Evolutionary conservation across 2,329 filamentous ascomycete genomes (phyloP), one percentile per base, ranked within the genome.

Genomic region (Chaetomiaceae sp.): DNA sequence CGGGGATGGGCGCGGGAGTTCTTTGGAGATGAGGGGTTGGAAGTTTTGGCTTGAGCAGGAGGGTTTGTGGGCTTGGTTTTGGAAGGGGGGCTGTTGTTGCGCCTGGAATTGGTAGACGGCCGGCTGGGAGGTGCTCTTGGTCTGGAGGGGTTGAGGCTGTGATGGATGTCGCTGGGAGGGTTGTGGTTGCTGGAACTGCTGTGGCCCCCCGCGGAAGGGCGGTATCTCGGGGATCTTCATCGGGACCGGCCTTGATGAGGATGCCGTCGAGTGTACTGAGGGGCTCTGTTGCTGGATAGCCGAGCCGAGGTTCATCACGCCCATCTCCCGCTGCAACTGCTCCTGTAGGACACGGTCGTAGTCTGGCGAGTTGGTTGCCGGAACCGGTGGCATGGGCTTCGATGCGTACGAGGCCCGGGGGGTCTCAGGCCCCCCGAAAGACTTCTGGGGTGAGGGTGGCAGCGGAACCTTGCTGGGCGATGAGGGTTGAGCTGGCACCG

Each of bases 261-360:
- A 67, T 43, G 48, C 47, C 2, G 69, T 69, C 12, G 69, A 63
- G 6, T 69, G 68, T 12, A 59, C 47, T 27, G 71, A 69, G 11
- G 70, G 64, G 23, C 66, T 66, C 6, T 70, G 66, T 42, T 71
- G 71, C 9, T 68, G 62, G 11, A 72, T 67, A 14, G 69, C 68
- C 2, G 69, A 58, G 7, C 69, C 70, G 40, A 86, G 68, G 51
- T 78, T 81, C 59, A 86, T 69, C 59, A 75, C 74, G 27, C 74
- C 74, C 72, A 86, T 80, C 57, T 86, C 83, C 53, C 77, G 77
- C 59, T 82, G 81, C n/a, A 87, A 68, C 65, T 87, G 81, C 36
- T 81, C 78, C 56, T 84, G 82, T 38, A 85, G 66, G 38, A 79
- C 76, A 42, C 75, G 73, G 60, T 86, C 83, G 60, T 84, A 84